These are phyloP conservation scores for Pleurotus eryngii DNA, from an alignment of 768 basidiomycete species.

Conservation along the genomic window DNA sequence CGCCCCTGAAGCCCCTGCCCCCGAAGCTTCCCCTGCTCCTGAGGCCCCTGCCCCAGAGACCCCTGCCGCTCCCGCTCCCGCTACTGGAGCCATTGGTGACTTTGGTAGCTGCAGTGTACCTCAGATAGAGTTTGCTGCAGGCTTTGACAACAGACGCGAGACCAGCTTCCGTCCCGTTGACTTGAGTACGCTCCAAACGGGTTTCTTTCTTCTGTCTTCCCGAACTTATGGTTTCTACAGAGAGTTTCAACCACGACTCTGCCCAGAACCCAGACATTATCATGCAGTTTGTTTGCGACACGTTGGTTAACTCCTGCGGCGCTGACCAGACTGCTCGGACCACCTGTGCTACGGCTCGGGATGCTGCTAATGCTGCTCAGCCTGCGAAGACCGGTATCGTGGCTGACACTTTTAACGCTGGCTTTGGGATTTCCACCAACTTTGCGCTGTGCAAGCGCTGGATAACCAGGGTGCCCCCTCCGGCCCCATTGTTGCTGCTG, in stretches of 20 bases:
- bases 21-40: conserved; percentile 25
- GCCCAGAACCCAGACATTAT: conserved; percentile 30
- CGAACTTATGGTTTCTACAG: conserved; percentile 13
- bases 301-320: conserved; percentile 47
- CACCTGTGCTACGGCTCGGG: conserved; percentile 39
- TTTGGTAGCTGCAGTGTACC: conserved; percentile 58
- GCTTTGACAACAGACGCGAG: conserved; percentile 56
- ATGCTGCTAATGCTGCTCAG: conserved; percentile 37
- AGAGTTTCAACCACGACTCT: conserved; percentile 53
- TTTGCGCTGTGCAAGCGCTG: conserved; percentile 31
- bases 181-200: conserved; percentile 22
- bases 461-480: too few species aligned
- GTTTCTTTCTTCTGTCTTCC: too few species aligned
- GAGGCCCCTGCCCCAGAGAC: conserved; percentile 16
- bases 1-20: conserved; percentile 18
- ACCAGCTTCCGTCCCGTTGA: conserved; percentile 58
- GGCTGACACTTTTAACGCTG: conserved; percentile 51
- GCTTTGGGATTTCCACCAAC: conserved; percentile 38
- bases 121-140: conserved; percentile 53
- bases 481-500: conserved; percentile 9
- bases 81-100: conserved; percentile 29
- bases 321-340: conserved; percentile 51
- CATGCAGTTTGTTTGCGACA: conserved; percentile 49
- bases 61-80: conserved; percentile 12
- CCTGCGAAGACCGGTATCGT: conserved; percentile 48